Percentiles rank a stretch among this genome's conserved stretches.
phyloP scores from a whole-genome alignment of 2,329 filamentous ascomycete species.

The Aspergillus neotritici region DNA sequence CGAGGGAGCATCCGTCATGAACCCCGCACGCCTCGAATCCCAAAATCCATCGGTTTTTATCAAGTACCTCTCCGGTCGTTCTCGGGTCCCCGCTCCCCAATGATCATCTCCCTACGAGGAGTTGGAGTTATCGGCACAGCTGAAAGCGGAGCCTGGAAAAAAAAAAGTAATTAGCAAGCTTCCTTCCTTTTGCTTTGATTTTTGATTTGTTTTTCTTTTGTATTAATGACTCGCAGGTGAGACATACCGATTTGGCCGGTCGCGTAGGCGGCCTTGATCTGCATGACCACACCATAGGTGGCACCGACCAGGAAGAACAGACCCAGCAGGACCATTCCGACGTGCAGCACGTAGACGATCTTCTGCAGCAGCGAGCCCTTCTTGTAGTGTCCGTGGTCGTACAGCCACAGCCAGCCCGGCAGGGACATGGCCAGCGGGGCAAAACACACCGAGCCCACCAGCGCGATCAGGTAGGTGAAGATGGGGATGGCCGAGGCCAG shows the following conservation, averaged over 20 bases:
- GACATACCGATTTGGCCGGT: constrained; percentile 8
- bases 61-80: no score
- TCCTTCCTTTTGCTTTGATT: no score
- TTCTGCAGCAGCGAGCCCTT: constrained; percentile 33
- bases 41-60: no score
- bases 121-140: no score
- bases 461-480: constrained; percentile 48
- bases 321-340: constrained; percentile 40
- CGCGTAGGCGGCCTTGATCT: constrained; percentile 14
- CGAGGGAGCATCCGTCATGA: no score
- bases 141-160: no score
- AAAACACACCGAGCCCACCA: constrained; percentile 48
- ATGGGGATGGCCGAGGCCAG: constrained; percentile 51
- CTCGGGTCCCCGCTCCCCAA: no score
- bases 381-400: constrained; percentile 43
- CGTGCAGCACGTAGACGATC: constrained; percentile 38
- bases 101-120: no score
- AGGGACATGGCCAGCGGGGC: constrained; percentile 47
- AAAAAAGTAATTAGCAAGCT: no score
- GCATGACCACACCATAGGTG: constrained; percentile 25
- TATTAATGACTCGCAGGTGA: no score
- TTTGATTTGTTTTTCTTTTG: no score
- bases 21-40: no score
- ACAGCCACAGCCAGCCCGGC: constrained; percentile 49
- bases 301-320: constrained; percentile 46